phyloP scores from a whole-genome alignment of 1,284 basidiomycete species.

The Vanrija pseudolonga region DNA sequence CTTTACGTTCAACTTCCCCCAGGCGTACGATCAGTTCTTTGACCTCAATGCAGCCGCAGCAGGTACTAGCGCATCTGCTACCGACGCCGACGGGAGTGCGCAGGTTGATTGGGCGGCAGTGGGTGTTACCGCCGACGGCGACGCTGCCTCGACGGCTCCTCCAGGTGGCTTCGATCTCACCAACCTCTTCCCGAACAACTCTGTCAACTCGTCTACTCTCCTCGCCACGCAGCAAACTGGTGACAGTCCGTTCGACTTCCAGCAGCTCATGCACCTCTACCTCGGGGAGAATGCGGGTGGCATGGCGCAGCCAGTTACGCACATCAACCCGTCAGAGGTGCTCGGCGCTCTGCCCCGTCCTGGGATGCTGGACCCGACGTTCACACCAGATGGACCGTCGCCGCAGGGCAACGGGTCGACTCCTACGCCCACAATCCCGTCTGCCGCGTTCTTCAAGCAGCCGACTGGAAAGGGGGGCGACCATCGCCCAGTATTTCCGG shows the following conservation, averaged over 20 bases:
- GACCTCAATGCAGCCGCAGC: slow-evolving; percentile 49
- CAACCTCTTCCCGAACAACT: slow-evolving; percentile 4
- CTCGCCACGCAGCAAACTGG: not conserved
- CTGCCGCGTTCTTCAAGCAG: slow-evolving; percentile 1
- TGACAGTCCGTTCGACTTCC: slow-evolving; percentile 46
- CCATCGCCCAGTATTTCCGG: slow-evolving; percentile 26
- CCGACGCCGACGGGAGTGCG: not conserved
- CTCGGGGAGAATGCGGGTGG: slow-evolving; percentile 37
- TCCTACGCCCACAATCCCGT: not conserved
- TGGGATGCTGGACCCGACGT: slow-evolving; percentile 6
- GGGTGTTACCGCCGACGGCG: not conserved
- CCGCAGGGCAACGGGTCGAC: slow-evolving; percentile 19
- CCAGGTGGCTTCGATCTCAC: slow-evolving; percentile 4
- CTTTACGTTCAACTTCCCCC: slow-evolving; percentile 66
- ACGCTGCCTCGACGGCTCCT: slow-evolving; percentile 28
- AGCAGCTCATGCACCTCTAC: slow-evolving; percentile 50
- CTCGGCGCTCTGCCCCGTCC: slow-evolving; percentile 49
- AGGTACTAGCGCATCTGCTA: not conserved
- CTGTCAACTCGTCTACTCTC: not conserved
- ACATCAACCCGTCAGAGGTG: slow-evolving; percentile 83
- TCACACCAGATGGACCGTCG: slow-evolving; percentile 22
- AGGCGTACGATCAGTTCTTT: slow-evolving; percentile 62
- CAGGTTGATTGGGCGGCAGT: not conserved
- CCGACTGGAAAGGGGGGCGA: slow-evolving; percentile 7
- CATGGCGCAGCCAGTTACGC: slow-evolving; percentile 59